Base-by-base conservation (phyloP, 371 early-diverging fungal genomes). In the Mucor velutinosus region DNA sequence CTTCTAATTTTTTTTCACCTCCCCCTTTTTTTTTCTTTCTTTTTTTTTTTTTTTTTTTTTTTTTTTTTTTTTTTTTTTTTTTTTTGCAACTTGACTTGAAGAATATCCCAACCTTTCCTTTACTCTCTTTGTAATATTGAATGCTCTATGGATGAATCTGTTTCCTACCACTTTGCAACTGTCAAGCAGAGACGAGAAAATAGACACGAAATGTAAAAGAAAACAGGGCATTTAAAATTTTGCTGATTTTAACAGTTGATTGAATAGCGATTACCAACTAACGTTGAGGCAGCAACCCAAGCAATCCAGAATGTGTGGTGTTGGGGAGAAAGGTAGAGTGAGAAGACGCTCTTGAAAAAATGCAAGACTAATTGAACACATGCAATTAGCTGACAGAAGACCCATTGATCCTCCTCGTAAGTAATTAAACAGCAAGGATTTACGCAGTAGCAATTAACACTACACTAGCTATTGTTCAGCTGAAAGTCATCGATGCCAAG, bases 351-450 rank as follows among this genome's bases (percentile, higher is more conserved):
- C n/a, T 43, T 45, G n/a, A 19, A 11, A 25, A 51, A 51, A 23
- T 3, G 8, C 23, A 10, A 3, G 12, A 51, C 3, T 51, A 51
- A 51, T 25, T 51, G 1, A 14, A 51, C 23, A 0, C 12, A 11
- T 51, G 23, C 7, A 23, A 69, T 30, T 78, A 93, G 94, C 93
- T 64, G 98, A 97, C 75, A 86, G 98, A 68, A 81, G 97, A 57
- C 96, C 98, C 17, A 90, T 97, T 30, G 97, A 97, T 75, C 98
- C 98, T 45, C 97, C 96, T 43, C 97, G 82, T 82, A 77, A 72
- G 62, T 47, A 57, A 17, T 3, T 32, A 17, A 49, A 15, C 4
- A 11, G 2, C 1, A 47, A 21, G 10, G 21, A 47, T 37, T 37
- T 37, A 47, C 47, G 47, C 47, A 47, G 47, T 25, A 29, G 33